These are phyloP conservation scores for Datisca glomerata DNA, from an alignment of 306 rosid genomes.

Conservation along the genomic window DNA sequence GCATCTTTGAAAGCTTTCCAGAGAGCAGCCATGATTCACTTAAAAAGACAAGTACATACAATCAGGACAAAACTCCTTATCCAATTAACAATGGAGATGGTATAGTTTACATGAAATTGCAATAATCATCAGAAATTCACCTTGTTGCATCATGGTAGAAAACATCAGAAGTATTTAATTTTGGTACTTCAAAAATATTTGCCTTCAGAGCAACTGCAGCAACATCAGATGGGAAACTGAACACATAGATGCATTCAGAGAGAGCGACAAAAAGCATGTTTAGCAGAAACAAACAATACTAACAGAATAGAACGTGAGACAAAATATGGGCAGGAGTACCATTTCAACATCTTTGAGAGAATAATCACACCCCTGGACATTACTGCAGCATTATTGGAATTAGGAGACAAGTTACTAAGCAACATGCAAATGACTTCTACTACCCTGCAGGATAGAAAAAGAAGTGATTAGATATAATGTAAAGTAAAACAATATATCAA, in stretches of 20 bases:
- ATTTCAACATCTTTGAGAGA: constrained; percentile 57
- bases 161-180: constrained; percentile 25
- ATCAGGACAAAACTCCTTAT: constrained; percentile 2
- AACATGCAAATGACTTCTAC: constrained; percentile 69
- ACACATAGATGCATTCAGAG: constrained; percentile 6
- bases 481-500: too few relatives aligned
- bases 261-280: background rate
- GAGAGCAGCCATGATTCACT: constrained; percentile 88
- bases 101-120: background rate
- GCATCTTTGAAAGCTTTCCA: constrained; percentile 71
- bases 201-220: constrained; percentile 49
- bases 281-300: constrained; percentile 1
- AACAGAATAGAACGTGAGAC: background rate
- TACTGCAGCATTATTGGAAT: constrained; percentile 47
- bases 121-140: constrained; percentile 20
- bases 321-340: constrained; percentile 35
- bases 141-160: constrained; percentile 39
- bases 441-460: constrained; percentile 39
- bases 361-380: constrained; percentile 72
- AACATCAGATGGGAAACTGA: constrained; percentile 72
- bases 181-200: constrained; percentile 48
- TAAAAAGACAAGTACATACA: constrained; percentile 17
- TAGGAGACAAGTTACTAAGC: constrained; percentile 48
- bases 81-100: background rate
- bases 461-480: background rate